Base-by-base conservation (phyloP, 23 red algal species). In the Gracilaria caudata region DNA sequence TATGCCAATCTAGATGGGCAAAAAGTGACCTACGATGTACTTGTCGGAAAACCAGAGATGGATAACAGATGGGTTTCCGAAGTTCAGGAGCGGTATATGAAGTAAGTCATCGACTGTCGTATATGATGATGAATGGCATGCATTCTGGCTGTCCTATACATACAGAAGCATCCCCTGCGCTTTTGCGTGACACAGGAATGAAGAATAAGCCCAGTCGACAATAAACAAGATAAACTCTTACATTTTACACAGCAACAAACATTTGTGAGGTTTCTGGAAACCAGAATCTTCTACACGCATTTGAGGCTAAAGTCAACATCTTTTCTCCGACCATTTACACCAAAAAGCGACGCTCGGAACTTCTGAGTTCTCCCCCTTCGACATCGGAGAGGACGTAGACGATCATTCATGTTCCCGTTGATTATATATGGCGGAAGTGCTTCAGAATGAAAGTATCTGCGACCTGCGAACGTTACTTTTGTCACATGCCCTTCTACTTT, bases 21-120 rank as follows among this genome's bases (percentile, higher is more conserved):
- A 24, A 79, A 73, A 36, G 28, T 81, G 13, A 72, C 77, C 21
- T 90, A 90, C 47, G 63, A 90, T 11, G 38, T 60, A 16, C 46
- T 90, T 35, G 46, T 90, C 28, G 86, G 86, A 35, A 79, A 90
- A 43, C 86, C 86, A 51, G 86, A 90, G 32, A 90, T 46, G 61
- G 86, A 90, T 34, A 73, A 61, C 40, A 49, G 76, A 25, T 90
- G 73, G 73, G 64, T 64, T 45, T 36, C 64, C 36, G 86, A 90
- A 54, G 86, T 90, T 19, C 86, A 90, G 63, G 86, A 90, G 58
- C 57, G 86, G 59, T 90, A 90, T 33, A 81, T 90, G 73, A 81
- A 81, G 32, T 29, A 61, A n/a, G 32, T 38, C 26, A 74, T n/a
- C 4, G 40, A 19, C 17, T 7, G 5, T 60, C 11, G 14, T n/a